Base-by-base conservation (phyloP, 306 rosid genomes). In the Pyrus betulifolia region DNA sequence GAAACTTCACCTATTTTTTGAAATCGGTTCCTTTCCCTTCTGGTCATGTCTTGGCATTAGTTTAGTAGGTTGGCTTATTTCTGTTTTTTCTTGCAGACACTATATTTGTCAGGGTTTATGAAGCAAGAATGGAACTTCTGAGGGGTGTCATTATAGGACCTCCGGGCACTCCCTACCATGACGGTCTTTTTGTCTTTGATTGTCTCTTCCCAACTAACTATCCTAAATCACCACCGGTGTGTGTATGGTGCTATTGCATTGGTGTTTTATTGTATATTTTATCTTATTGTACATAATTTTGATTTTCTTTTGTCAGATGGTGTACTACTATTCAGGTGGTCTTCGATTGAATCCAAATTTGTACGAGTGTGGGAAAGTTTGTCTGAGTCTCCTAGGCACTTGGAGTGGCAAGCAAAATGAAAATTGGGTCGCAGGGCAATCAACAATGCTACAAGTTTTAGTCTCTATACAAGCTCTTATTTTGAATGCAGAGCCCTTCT, bases 371-470 rank as follows among this genome's bases (percentile, higher is more conserved):
- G 97, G 97, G 76, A 92, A 84, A 84, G 97, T 92, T 38, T 89
- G 97, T 86, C 91, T 92, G 18, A 92, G 95, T 82, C 97, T 92
- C 71, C 73, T 92, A 75, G 97, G 96, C 65, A 92, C 97, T 10
- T 92, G 97, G 95, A 82, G 69, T 66, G 96, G 97, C 66, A 78
- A 38, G 59, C 82, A 76, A 27, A 83, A 57, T 11, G 97, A 92
- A 79, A 92, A 86, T 78, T 92, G 97, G 97, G 75, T 88, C 66
- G 78, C 93, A 6, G 88, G 84, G 28, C 82, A 82, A 68, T 92
- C 97, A 67, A 92, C 95, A 75, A 92, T 92, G 97, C 89, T 92
- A 33, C 97, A 91, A 82, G 97, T 91, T 71, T 83, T 92, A 87
- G 94, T 92, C 74, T 92, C 97, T 65, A 87, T 92, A 38, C 95